These are phyloP conservation scores for Chlorencoelia australis DNA, from an alignment of 2,329 filamentous ascomycete genomes.

Conservation along the genomic window DNA sequence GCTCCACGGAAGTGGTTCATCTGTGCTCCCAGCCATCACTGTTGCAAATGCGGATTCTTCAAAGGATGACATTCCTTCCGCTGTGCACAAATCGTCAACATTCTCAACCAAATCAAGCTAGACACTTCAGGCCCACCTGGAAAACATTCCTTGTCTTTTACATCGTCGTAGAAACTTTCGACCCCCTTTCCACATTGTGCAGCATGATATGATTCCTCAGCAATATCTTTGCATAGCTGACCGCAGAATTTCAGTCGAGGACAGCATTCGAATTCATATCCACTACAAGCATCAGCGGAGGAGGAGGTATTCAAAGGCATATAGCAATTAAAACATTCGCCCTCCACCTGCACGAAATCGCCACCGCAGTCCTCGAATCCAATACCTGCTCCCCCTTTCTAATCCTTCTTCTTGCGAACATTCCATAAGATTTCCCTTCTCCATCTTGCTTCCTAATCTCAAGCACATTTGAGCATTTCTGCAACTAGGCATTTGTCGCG, in stretches of 20 bases:
- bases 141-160: too few relatives aligned
- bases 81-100: not conserved
- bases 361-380: constrained; percentile 16
- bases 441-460: too few relatives aligned
- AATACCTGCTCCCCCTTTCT: constrained; percentile 10
- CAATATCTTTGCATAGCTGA: constrained; percentile 1
- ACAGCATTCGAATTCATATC: constrained; percentile 1
- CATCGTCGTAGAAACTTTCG: not conserved
- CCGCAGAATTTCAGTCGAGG: constrained; percentile 2
- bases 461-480: too few relatives aligned
- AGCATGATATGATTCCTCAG: not conserved
- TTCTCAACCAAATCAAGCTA: not conserved
- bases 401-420: too few relatives aligned
- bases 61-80: not conserved
- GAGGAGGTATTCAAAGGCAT: not conserved
- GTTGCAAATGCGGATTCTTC: not conserved
- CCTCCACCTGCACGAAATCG: too few relatives aligned
- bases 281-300: too few relatives aligned
- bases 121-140: not conserved
- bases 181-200: constrained; percentile 2
- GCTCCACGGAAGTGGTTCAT: not conserved
- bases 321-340: not conserved
- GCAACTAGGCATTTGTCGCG: too few relatives aligned
- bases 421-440: too few relatives aligned
- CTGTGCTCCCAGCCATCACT: not conserved